Conservation (phyloP, 2,329 filamentous ascomycete species). For the Xylariaceae sp. region DNA sequence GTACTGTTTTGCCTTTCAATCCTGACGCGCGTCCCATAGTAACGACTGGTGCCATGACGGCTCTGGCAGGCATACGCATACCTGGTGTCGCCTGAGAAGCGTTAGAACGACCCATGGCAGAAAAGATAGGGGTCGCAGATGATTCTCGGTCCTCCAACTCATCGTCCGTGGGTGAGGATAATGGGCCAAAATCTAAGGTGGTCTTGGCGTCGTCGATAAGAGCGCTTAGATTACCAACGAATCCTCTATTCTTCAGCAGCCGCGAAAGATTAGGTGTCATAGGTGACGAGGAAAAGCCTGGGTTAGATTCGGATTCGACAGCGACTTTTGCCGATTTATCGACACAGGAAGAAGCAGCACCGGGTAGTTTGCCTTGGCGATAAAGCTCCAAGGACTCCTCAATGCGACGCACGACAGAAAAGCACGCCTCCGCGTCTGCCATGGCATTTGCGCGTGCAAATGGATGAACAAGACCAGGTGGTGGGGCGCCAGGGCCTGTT, state of each 20-base stretch:
- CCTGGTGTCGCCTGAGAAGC: constrained; percentile 22
- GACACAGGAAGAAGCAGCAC: constrained; percentile 35
- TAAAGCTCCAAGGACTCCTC: constrained; percentile 49
- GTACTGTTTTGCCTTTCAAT: constrained; percentile 47
- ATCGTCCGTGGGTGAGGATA: constrained; percentile 45
- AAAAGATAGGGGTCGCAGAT: constrained; percentile 36
- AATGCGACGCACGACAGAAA: constrained; percentile 47
- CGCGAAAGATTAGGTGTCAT: constrained; percentile 63
- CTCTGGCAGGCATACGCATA: constrained; percentile 56
- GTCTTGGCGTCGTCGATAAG: constrained; percentile 56
- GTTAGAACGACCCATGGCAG: constrained; percentile 40
- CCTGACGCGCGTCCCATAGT: constrained; percentile 46
- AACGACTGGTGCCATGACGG: constrained; percentile 47
- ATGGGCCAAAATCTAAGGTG: constrained; percentile 45
- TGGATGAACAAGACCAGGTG: constrained; percentile 55
- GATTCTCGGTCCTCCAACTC: constrained; percentile 49
- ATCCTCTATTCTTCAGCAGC: constrained; percentile 57
- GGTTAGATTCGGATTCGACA: constrained; percentile 25
- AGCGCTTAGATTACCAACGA: constrained; percentile 54
- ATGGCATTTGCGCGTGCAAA: constrained; percentile 54
- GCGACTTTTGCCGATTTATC: constrained; percentile 22
- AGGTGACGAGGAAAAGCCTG: constrained; percentile 48
- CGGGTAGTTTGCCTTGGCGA: constrained; percentile 46
- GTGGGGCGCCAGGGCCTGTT: constrained; percentile 21
- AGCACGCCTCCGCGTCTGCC: constrained; percentile 48